Percentiles rank a stretch among this genome's conserved stretches.
Evolutionary conservation across 2,329 filamentous ascomycete genomes (phyloP).

Genomic region (Magnaporthiopsis incrustans): DNA sequence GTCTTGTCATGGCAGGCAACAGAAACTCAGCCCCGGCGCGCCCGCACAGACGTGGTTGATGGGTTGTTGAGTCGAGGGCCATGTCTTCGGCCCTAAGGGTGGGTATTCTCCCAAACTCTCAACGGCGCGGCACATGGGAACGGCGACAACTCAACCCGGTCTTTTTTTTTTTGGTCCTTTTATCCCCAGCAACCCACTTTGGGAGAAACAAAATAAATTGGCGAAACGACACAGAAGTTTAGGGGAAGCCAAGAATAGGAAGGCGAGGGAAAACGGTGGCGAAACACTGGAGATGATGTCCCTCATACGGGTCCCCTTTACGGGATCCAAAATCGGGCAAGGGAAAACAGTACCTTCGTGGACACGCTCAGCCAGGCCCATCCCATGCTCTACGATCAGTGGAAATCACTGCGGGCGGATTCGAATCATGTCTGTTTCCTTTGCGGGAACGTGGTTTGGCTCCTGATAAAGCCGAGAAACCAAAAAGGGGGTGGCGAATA

Average conservation of each 20-base stretch:
- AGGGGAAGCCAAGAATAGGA: background rate
- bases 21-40: too few species aligned
- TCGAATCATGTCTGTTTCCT: background rate
- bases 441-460: background rate
- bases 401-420: background rate
- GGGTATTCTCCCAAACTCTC: too few species aligned
- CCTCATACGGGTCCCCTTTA: background rate
- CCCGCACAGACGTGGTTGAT: too few species aligned
- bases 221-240: background rate
- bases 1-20: too few species aligned
- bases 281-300: background rate
- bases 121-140: background rate
- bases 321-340: background rate
- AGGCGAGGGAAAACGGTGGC: background rate
- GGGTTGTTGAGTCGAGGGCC: too few species aligned
- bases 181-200: background rate
- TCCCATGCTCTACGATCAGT: background rate
- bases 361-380: too few species aligned
- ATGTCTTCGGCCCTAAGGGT: too few species aligned
- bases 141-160: background rate
- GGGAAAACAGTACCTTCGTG: background rate
- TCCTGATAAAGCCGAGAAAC: background rate
- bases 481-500: background rate
- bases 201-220: background rate
- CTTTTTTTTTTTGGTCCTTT: background rate